Evolutionary conservation across 768 basidiomycete species (phyloP).

Genomic region (Termitomyces heimii): DNA sequence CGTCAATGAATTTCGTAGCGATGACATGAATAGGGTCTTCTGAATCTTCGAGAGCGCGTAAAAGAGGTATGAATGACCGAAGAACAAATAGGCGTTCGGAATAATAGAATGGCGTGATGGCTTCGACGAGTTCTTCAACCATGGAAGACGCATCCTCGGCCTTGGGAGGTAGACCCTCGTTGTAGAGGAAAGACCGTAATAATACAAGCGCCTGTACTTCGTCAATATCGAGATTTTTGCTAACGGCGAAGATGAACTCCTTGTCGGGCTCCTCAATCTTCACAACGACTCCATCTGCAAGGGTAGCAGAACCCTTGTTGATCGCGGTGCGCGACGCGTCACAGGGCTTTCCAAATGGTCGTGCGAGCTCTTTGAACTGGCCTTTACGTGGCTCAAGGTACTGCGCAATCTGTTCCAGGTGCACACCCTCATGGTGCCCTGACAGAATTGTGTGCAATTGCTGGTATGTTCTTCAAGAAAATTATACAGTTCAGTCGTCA

Average conservation of each 20-base stretch:
- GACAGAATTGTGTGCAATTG: slow-evolving; percentile 56
- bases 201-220: slow-evolving; percentile 74
- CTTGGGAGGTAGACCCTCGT: slow-evolving; percentile 59
- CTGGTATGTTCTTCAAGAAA: slow-evolving; percentile 48
- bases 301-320: slow-evolving; percentile 58
- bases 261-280: slow-evolving; percentile 67
- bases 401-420: slow-evolving; percentile 51
- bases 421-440: slow-evolving; percentile 53
- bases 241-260: slow-evolving; percentile 65
- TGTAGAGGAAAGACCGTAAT: slow-evolving; percentile 72
- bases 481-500: neutral
- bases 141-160: slow-evolving; percentile 40
- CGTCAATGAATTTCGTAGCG: slow-evolving; percentile 48
- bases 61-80: slow-evolving; percentile 66
- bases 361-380: slow-evolving; percentile 50
- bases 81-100: slow-evolving; percentile 71
- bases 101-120: slow-evolving; percentile 77
- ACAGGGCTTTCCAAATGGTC: slow-evolving; percentile 67
- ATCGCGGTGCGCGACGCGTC: slow-evolving; percentile 60
- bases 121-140: slow-evolving; percentile 55
- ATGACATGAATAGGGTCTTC: slow-evolving; percentile 47
- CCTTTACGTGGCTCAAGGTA: slow-evolving; percentile 51
- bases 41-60: slow-evolving; percentile 61
- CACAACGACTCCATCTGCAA: slow-evolving; percentile 60
- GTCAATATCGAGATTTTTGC: slow-evolving; percentile 69